Percentiles rank a stretch among this genome's conserved stretches.
These are phyloP conservation scores for Fusarium clavum DNA, from an alignment of 2,329 filamentous ascomycete genomes.

Conservation along the genomic window DNA sequence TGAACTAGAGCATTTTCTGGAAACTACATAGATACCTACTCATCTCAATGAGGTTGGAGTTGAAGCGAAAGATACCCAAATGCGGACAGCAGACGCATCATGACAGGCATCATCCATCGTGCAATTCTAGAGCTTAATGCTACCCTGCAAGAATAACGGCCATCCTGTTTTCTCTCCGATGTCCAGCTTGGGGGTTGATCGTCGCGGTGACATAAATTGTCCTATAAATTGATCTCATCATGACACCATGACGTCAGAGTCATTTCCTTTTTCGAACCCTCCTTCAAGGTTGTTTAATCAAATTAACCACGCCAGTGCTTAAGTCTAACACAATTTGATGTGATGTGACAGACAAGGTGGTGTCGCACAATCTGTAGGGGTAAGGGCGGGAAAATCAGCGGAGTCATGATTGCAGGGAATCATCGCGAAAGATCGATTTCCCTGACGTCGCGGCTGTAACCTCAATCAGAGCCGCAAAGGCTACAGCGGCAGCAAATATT, in stretches of 20 bases:
- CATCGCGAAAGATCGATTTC: constrained; percentile 14
- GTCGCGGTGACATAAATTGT: constrained; percentile 20
- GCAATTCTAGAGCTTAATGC: constrained; percentile 10
- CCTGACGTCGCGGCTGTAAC: constrained; percentile 35
- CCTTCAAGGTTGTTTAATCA: constrained; percentile 10
- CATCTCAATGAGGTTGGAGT: constrained; percentile 46
- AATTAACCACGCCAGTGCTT: background rate
- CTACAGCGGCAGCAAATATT: constrained; percentile 29
- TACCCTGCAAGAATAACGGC: constrained; percentile 10
- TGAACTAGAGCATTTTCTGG: constrained; percentile 26
- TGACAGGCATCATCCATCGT: constrained; percentile 14
- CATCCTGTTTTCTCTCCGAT: constrained; percentile 1
- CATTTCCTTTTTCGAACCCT: background rate
- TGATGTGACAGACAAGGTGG: constrained; percentile 14
- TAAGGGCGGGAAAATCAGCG: constrained; percentile 16
- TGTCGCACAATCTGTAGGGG: constrained; percentile 1
- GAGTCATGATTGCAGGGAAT: constrained; percentile 29
- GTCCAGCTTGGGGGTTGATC: constrained; percentile 24
- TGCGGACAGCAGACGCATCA: constrained; percentile 30
- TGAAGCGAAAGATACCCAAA: constrained; percentile 37
- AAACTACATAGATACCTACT: constrained; percentile 41
- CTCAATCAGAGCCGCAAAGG: constrained; percentile 22
- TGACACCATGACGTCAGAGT: constrained; percentile 40
- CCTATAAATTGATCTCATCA: constrained; percentile 36
- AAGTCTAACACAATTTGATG: background rate